Percentiles rank a stretch among this genome's conserved stretches.
Evolutionary conservation across 306 rosid genomes (phyloP).

Genomic region (Corylus avellana): DNA sequence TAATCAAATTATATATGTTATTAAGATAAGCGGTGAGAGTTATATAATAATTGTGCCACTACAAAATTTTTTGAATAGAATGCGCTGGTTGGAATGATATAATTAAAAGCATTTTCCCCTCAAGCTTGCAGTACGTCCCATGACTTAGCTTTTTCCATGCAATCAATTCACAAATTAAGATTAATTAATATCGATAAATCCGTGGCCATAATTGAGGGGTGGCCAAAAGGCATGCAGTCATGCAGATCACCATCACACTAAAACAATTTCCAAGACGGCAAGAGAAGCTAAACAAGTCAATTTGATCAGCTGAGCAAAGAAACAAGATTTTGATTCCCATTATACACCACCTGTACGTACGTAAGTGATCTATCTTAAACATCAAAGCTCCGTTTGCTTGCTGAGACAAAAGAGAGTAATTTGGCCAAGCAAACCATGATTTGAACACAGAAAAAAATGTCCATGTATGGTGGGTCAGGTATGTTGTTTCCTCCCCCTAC

Average conservation of each 20-base stretch:
- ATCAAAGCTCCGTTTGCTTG: conserved; percentile 16
- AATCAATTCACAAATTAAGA: no score
- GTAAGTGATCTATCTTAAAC: not conserved
- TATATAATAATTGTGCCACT: not conserved
- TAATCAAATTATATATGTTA: no score
- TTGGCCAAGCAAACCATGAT: not conserved
- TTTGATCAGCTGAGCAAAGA: not conserved
- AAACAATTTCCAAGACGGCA: not conserved
- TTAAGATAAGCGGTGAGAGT: no score
- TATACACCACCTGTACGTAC: not conserved
- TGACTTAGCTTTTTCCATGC: no score
- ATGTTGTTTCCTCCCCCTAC: conserved; percentile 24
- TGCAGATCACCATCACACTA: not conserved
- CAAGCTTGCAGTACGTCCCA: no score
- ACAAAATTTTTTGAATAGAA: not conserved
- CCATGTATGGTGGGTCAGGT: conserved; percentile 29
- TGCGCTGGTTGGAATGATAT: no score
- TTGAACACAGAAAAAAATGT: not conserved
- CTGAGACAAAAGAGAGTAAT: conserved; percentile 18
- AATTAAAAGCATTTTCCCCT: no score
- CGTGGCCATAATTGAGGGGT: no score
- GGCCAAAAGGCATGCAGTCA: not conserved
- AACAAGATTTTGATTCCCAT: not conserved
- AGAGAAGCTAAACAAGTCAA: conserved; percentile 12
- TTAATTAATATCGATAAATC: no score